Percentiles rank a stretch among this genome's conserved stretches.
Evolutionary conservation across 257 asterid genomes (phyloP).

Genomic region (Verbena officinalis): DNA sequence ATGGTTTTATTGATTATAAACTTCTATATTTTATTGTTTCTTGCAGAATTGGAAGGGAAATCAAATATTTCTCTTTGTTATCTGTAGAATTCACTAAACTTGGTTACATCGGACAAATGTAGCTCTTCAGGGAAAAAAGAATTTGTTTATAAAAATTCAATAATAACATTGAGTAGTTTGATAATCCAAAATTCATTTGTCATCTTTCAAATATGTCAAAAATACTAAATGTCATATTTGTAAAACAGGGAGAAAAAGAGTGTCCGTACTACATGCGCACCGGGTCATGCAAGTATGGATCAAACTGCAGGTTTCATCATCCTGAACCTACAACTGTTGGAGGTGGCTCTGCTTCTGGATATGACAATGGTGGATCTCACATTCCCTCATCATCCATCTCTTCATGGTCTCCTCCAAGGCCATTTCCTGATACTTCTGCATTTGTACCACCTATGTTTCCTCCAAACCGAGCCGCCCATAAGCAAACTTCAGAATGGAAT

Average conservation of each 20-base stretch:
- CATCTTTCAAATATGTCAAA: conserved; percentile 23
- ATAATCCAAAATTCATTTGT: background rate
- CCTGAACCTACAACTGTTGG: conserved; percentile 76
- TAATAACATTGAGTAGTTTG: background rate
- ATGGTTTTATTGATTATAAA: background rate
- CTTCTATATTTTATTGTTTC: background rate
- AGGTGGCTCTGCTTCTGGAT: conserved; percentile 60
- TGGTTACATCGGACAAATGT: background rate
- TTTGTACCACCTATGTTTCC: conserved; percentile 48
- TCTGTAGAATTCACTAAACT: conserved; percentile 1
- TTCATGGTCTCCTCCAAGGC: conserved; percentile 73
- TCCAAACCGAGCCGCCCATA: conserved; percentile 40
- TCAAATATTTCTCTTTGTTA: background rate
- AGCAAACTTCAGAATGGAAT: conserved; percentile 69
- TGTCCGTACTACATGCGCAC: conserved; percentile 92
- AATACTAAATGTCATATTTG: conserved; percentile 17
- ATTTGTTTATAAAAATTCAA: background rate
- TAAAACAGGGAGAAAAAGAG: conserved; percentile 71
- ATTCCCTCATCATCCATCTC: conserved; percentile 50
- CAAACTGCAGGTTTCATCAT: conserved; percentile 86
- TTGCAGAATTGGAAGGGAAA: background rate
- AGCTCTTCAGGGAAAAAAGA: background rate
- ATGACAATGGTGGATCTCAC: conserved; percentile 57
- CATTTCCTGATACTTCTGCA: conserved; percentile 51
- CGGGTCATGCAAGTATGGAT: conserved; percentile 86